These are phyloP conservation scores for Cenchrus fungigraminus DNA, from an alignment of 176 grass and related monocot genomes.

Conservation along the genomic window DNA sequence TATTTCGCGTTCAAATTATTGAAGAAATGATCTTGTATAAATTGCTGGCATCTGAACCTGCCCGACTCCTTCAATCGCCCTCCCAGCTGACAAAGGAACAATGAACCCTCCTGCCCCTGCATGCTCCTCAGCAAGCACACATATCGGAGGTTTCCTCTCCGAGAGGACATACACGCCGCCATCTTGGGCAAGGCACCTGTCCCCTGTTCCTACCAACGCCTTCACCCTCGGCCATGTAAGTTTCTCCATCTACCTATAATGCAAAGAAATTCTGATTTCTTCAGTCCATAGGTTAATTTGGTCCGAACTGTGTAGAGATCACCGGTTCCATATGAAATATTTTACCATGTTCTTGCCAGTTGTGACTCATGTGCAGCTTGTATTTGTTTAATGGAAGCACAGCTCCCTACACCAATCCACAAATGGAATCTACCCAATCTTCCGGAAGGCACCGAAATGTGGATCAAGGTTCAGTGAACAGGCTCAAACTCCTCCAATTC, in stretches of 20 bases:
- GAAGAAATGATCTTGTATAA: too few relatives aligned
- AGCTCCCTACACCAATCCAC: conserved; percentile 92
- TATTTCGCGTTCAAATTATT: too few relatives aligned
- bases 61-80: not conserved
- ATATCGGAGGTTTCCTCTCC: conserved; percentile 69
- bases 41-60: conserved; percentile 35
- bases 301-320: too few relatives aligned
- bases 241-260: not conserved
- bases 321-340: not conserved
- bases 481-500: too few relatives aligned
- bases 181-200: conserved; percentile 76
- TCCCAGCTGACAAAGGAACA: too few relatives aligned
- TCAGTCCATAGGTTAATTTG: too few relatives aligned
- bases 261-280: too few relatives aligned
- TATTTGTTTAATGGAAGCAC: conserved; percentile 32
- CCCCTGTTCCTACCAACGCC: conserved; percentile 63
- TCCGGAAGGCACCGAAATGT: conserved; percentile 82
- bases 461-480: conserved; percentile 78
- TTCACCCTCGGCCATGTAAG: conserved; percentile 78
- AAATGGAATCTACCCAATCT: conserved; percentile 94
- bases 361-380: not conserved
- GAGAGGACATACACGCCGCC: conserved; percentile 78
- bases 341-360: not conserved
- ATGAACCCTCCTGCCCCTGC: too few relatives aligned
- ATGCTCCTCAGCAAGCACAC: too few relatives aligned